These are phyloP conservation scores for Lachancea thermotolerans DNA, from an alignment of 805 yeast genomes.

Conservation along the genomic window DNA sequence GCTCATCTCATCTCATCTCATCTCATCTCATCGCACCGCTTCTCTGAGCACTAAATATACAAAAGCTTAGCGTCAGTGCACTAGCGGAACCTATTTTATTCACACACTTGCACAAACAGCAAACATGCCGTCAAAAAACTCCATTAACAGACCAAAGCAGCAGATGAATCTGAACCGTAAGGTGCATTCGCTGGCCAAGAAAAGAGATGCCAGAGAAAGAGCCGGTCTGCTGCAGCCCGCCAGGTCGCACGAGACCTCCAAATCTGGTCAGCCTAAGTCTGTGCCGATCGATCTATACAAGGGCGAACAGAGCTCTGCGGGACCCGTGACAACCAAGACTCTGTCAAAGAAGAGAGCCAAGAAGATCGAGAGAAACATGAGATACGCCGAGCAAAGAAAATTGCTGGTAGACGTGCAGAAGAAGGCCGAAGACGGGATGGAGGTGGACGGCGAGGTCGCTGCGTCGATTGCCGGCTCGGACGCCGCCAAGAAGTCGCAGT, in stretches of 20 bases:
- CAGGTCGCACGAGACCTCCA: constrained; percentile 38
- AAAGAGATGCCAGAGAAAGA: constrained; percentile 47
- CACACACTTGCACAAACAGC: neutral
- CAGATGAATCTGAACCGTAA: constrained; percentile 46
- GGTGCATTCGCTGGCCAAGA: constrained; percentile 44
- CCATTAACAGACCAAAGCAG: constrained; percentile 73
- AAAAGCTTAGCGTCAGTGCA: neutral
- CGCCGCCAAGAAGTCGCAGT: constrained; percentile 34
- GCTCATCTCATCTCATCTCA: constrained; percentile 10
- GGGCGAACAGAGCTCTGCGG: constrained; percentile 19
- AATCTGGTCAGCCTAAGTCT: constrained; percentile 37
- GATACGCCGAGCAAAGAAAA: constrained; percentile 57
- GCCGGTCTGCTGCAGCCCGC: constrained; percentile 38
- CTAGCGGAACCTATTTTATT: no score
- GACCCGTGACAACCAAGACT: constrained; percentile 45
- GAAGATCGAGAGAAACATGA: constrained; percentile 73
- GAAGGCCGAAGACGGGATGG: constrained; percentile 44
- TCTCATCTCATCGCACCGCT: neutral
- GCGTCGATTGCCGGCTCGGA: constrained; percentile 17
- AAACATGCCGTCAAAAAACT: constrained; percentile 73
- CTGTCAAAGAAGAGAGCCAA: constrained; percentile 71
- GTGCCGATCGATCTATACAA: constrained; percentile 39
- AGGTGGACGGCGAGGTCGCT: constrained; percentile 28
- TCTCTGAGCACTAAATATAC: neutral
- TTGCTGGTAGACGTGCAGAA: constrained; percentile 44